Conservation (phyloP, 2,329 filamentous ascomycete species). For the Xylaria sp. region DNA sequence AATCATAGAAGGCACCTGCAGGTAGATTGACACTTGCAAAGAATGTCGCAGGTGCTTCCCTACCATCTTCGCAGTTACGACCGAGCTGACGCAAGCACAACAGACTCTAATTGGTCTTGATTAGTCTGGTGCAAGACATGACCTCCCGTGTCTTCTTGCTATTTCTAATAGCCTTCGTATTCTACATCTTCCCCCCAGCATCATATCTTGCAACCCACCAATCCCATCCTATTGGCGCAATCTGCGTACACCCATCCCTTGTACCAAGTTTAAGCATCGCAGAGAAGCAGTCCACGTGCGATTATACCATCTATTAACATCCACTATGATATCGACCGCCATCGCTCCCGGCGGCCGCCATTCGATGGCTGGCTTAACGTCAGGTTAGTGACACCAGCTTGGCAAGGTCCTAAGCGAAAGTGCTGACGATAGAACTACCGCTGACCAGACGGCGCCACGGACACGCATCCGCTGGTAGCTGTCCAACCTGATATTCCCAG, state of each 20-base stretch:
- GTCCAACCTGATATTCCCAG: not conserved
- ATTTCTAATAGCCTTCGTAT: not conserved
- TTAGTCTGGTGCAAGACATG: not conserved
- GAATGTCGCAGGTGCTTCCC: not conserved
- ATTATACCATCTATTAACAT: not conserved
- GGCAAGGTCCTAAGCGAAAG: not conserved
- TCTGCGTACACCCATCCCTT: not conserved
- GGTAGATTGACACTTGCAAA: too few relatives aligned
- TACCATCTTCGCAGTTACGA: not conserved
- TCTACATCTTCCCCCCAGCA: not conserved
- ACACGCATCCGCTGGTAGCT: not conserved
- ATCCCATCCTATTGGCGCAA: not conserved
- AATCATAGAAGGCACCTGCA: too few relatives aligned
- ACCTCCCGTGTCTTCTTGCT: not conserved
- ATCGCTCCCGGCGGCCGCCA: not conserved
- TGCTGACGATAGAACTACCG: slow-evolving; percentile 1
- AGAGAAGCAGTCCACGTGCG: not conserved
- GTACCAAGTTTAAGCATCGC: not conserved
- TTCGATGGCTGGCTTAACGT: not conserved
- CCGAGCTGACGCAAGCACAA: not conserved
- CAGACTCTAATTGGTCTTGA: not conserved
- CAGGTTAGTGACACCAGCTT: slow-evolving; percentile 12
- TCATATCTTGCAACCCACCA: not conserved
- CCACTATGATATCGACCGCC: not conserved
- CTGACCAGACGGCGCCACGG: slow-evolving; percentile 17